Evolutionary conservation across 2,329 filamentous ascomycete genomes (phyloP).

Genomic region (Colletotrichum gloeosporioides): DNA sequence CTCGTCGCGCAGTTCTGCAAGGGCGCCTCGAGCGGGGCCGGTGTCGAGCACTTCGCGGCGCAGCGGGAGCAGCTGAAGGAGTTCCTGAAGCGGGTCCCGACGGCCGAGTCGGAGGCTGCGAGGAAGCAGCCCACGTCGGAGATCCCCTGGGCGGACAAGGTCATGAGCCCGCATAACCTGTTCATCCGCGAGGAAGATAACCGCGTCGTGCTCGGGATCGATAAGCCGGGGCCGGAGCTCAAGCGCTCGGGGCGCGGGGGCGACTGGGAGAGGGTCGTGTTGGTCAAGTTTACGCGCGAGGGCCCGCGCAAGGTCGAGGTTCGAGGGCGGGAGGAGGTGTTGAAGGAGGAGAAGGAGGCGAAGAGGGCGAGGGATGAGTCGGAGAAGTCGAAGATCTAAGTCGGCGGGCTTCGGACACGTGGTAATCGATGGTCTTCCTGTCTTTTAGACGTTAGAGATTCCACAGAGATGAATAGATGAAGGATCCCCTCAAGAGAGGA

Average conservation of each 20-base stretch:
- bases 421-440: not conserved
- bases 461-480: not conserved
- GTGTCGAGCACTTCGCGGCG: conserved; percentile 41
- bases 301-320: conserved; percentile 61
- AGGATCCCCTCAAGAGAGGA: fast-evolving
- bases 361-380: conserved; percentile 22
- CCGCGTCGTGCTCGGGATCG: conserved; percentile 59
- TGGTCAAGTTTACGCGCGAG: conserved; percentile 58
- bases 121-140: conserved; percentile 43
- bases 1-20: conserved; percentile 61
- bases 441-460: not conserved
- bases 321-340: conserved; percentile 50
- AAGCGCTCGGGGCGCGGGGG: conserved; percentile 53
- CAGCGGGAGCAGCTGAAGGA: conserved; percentile 59
- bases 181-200: conserved; percentile 50
- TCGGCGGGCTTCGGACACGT: not conserved
- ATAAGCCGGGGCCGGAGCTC: conserved; percentile 63
- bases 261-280: conserved; percentile 63
- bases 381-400: conserved; percentile 9
- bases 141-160: conserved; percentile 65
- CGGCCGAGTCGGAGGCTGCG: conserved; percentile 43
- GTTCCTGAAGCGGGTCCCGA: conserved; percentile 55
- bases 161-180: conserved; percentile 61
- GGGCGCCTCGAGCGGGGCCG: conserved; percentile 32
- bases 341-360: conserved; percentile 48